These are phyloP conservation scores for Lomentospora prolificans DNA, from an alignment of 2,329 filamentous ascomycete species.

Conservation along the genomic window DNA sequence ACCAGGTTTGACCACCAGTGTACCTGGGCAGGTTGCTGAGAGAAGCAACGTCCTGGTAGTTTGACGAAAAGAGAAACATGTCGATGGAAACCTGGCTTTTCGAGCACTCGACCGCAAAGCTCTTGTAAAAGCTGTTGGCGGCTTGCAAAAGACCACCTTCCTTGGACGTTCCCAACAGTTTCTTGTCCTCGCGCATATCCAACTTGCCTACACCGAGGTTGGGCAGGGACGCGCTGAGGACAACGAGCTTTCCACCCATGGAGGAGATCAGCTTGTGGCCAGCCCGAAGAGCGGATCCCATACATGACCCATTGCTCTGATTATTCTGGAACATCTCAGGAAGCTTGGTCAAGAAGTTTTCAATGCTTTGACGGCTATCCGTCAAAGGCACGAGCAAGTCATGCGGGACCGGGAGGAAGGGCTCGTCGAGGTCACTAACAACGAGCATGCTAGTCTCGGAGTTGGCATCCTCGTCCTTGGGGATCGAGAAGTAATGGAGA, in stretches of 20 bases:
- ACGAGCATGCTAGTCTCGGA: constrained; percentile 86
- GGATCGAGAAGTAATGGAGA: constrained; percentile 92
- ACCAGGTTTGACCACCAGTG: constrained; percentile 95
- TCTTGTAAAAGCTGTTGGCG: constrained; percentile 95
- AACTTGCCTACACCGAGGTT: constrained; percentile 85
- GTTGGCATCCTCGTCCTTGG: constrained; percentile 76
- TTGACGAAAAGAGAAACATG: constrained; percentile 94
- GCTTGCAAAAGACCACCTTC: constrained; percentile 83
- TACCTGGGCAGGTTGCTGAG: constrained; percentile 92
- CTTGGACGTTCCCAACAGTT: constrained; percentile 85
- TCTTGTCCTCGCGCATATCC: constrained; percentile 93
- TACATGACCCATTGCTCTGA: constrained; percentile 79
- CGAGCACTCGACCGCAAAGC: constrained; percentile 95
- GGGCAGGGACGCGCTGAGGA: constrained; percentile 80
- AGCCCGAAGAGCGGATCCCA: constrained; percentile 86
- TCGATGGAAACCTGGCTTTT: constrained; percentile 98
- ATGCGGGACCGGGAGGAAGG: constrained; percentile 87
- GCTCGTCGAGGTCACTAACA: constrained; percentile 89
- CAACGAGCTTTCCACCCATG: constrained; percentile 88
- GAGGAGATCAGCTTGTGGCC: constrained; percentile 94
- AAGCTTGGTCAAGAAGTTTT: constrained; percentile 80
- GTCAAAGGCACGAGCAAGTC: constrained; percentile 83
- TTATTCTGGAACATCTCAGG: constrained; percentile 97
- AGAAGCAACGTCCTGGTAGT: constrained; percentile 95
- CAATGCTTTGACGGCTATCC: constrained; percentile 83